phyloP scores from a whole-genome alignment of 202 grass and related monocot genomes.

The Zizania palustris region DNA sequence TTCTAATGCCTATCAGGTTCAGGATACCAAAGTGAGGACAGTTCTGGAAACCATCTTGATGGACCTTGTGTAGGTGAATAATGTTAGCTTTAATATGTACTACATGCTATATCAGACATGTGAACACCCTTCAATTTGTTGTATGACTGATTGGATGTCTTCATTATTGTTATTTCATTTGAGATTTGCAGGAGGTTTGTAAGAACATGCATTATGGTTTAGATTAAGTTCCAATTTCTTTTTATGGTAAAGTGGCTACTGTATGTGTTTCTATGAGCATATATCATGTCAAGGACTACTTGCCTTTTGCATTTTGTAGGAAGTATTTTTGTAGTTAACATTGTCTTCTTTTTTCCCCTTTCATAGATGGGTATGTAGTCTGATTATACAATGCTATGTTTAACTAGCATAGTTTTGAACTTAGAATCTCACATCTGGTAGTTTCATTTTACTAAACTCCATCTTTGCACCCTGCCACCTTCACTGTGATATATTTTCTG shows the following conservation, averaged over 20 bases:
- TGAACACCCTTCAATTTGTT: neutral
- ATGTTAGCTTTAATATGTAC: neutral
- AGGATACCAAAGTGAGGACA: conserved; percentile 86
- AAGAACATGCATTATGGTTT: neutral
- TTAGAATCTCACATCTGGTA: neutral
- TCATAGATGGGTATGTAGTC: neutral
- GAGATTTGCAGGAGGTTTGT: neutral
- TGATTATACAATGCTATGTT: neutral
- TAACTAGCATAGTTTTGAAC: neutral
- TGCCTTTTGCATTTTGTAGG: neutral
- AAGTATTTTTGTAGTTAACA: neutral
- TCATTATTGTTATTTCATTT: neutral
- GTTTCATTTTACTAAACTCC: neutral
- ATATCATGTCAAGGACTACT: neutral
- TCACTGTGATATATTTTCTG: neutral
- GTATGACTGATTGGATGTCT: neutral
- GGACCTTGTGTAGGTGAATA: conserved; percentile 54
- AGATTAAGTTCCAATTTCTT: neutral
- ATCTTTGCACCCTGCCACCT: neutral
- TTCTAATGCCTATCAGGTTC: conserved; percentile 54
- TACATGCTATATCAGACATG: neutral
- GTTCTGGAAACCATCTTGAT: conserved; percentile 70
- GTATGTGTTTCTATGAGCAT: neutral
- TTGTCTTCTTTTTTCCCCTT: neutral
- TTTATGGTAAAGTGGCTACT: neutral